Conservation (phyloP, 352 stramenopile genomes). For the Globisporangium middletonii region DNA sequence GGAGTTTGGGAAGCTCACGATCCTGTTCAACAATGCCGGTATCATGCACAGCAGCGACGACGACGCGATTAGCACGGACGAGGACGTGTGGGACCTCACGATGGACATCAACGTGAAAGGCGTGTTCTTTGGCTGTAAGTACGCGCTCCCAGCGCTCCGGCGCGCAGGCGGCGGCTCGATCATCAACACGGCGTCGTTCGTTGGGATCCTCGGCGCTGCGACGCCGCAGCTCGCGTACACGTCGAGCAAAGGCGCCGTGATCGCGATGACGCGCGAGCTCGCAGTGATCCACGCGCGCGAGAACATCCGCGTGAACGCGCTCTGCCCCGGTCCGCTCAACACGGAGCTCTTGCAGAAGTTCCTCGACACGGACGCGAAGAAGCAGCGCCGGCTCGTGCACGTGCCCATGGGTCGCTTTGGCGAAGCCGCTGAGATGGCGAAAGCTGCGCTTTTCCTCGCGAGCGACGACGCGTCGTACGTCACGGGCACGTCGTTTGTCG, state of each 20-base stretch:
- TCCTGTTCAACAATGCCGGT: conserved; percentile 87
- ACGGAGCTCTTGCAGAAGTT: conserved; percentile 87
- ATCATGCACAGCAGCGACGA: conserved; percentile 84
- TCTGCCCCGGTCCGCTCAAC: conserved; percentile 82
- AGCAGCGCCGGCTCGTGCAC: conserved; percentile 81
- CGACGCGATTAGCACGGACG: conserved; percentile 66
- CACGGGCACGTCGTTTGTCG: conserved; percentile 81
- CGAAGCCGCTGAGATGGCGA: conserved; percentile 83
- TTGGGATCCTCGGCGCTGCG: conserved; percentile 70
- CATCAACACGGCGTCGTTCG: conserved; percentile 87
- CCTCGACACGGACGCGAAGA: conserved; percentile 77
- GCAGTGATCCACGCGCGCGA: conserved; percentile 81
- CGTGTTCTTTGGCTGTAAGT: conserved; percentile 88
- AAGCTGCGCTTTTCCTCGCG: conserved; percentile 81
- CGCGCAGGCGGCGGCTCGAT: conserved; percentile 77
- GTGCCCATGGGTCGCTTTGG: conserved; percentile 86
- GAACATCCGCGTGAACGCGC: conserved; percentile 86
- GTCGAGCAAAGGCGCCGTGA: conserved; percentile 83
- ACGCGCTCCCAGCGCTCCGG: conserved; percentile 75
- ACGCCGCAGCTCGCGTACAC: conserved; percentile 88
- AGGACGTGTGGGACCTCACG: conserved; percentile 81
- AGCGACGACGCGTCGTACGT: conserved; percentile 85
- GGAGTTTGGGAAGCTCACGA: conserved; percentile 68
- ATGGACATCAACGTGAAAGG: conserved; percentile 89
- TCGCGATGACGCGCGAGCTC: conserved; percentile 82